Base-by-base conservation (phyloP, 2,329 filamentous ascomycete genomes). In the Talaromyces sp. region DNA sequence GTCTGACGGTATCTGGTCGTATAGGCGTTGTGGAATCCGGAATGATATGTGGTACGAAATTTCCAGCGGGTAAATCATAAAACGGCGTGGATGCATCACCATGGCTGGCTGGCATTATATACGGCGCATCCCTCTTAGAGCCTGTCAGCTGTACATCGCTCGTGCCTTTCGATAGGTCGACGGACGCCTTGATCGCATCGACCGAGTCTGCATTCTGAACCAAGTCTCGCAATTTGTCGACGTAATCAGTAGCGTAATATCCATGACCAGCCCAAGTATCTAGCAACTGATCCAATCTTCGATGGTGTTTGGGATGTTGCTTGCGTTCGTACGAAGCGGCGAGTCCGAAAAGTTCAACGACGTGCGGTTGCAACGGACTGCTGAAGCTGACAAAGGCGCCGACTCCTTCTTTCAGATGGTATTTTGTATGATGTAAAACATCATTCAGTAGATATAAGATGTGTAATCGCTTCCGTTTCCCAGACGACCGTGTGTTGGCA, bases 21-120 rank as follows among this genome's bases (percentile, higher is more conserved):
- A 96, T 91, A 6, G 91, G 87, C 57, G 84, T 82, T 8, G 86
- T 86, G 0, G 89, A 92, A 70, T 93, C 89, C 4, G 88, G 90
- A 42, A 89, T 84, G 64, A 96, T 86, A 62, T 90, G 88, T 4
- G 89, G 89, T 54, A 96, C 83, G 81, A 93, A 88, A 67, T 91
- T 93, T 1, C 86, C 89, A 1, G 91, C 91, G 0, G 92, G 92
- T 0, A 96, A 79, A 67, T 96, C 91, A 76, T 92, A 90, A 84
- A 89, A 96, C 0, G 89, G 86, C 3, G 83, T 86, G 0, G 85
- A 83, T 1, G 83, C 77, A 71, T 96, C 90, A 44, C 92, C 92
- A 72, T 96, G 92, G 62, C 84, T 85, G 1, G 89, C 81, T 21
- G 92, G 92, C 74, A 96, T 83, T 31, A 88, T 75, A 70, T 86